Base-by-base conservation (phyloP, 1,284 basidiomycete species). In the Trichosporon coremiiforme region DNA sequence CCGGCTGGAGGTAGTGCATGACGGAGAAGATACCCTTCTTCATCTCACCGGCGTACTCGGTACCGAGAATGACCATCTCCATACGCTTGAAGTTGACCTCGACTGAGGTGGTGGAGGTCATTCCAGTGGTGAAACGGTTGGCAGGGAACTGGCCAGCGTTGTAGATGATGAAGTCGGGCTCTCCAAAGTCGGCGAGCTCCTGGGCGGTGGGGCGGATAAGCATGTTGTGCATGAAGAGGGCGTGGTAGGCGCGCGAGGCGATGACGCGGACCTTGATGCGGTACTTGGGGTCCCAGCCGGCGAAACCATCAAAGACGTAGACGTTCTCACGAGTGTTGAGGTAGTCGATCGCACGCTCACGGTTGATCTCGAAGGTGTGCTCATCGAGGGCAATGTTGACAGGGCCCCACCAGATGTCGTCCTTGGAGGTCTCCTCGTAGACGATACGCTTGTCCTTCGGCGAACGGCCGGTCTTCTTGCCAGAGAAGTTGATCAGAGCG, bases 21-120 rank as follows among this genome's bases (percentile, higher is more conserved):
- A 99, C 95, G 67, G 93, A 95, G 88, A 99, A 99, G 84, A 99
- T 93, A 84, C 97, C 96, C 90, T 99, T 99, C 88, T 99, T 99
- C 96, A 99, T 99, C 87, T 99, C 97, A 74, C 97, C 97, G 66
- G 97, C 97, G 84, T 99, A 99, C 84, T 99, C 96, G 69, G 97
- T 98, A 73, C 97, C 96, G 79, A 99, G 93, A 82, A 99, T 99
- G 82, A 99, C 95, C 96, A 99, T 99, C 86, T 99, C 97, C 92
- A 95, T 98, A 70, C 97, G 93, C 88, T 98, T 98, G 86, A 99
- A 99, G 90, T 99, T 99, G 87, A 99, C 94, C 87, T 98, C 97
- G 69, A 99, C 96, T 22, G 95, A 98, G 33, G 96, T 99, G 62
- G 95, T 93, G 41, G 95, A 98, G 74, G 94, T 97, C 96, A 99